Percentiles rank a stretch among this genome's conserved stretches.
These are phyloP conservation scores for Porcisia hertigi DNA, from an alignment of 208 protist genomes.

Conservation along the genomic window DNA sequence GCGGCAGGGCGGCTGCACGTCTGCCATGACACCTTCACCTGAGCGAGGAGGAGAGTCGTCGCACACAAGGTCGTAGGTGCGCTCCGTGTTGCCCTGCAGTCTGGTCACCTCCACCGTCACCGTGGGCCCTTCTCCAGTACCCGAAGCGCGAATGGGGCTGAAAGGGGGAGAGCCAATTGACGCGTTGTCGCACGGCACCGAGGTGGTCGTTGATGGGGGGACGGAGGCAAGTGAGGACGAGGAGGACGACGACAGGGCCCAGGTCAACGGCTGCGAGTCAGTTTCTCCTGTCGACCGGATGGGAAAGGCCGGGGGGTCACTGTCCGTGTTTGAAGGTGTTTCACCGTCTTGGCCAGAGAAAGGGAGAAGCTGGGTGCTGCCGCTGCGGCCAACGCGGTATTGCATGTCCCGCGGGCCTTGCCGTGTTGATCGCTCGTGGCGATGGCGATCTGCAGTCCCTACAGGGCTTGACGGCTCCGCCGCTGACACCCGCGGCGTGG, in stretches of 20 bases:
- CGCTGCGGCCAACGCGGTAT: constrained; percentile 30
- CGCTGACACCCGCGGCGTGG: neutral
- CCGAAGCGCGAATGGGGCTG: constrained; percentile 24
- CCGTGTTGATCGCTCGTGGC: constrained; percentile 11
- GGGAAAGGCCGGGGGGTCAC: neutral
- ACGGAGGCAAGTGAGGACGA: neutral
- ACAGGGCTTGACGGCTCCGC: neutral
- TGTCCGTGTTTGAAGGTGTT: neutral
- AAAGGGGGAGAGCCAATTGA: constrained; percentile 10
- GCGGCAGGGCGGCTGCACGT: neutral
- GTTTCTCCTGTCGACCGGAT: neutral
- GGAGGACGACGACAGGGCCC: neutral
- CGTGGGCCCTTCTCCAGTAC: neutral
- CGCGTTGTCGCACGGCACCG: constrained; percentile 10
- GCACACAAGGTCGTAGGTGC: neutral
- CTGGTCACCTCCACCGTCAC: neutral
- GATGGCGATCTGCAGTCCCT: neutral
- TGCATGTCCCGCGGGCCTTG: constrained; percentile 21
- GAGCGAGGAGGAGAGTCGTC: neutral
- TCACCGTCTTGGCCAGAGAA: neutral
- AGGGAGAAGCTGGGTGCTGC: constrained; percentile 27
- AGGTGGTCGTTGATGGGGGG: neutral
- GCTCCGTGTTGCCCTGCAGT: neutral
- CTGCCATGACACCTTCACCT: neutral
- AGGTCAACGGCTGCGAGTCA: neutral